These are phyloP conservation scores for Daedalea quercina DNA, from an alignment of 768 basidiomycete species.

Conservation along the genomic window DNA sequence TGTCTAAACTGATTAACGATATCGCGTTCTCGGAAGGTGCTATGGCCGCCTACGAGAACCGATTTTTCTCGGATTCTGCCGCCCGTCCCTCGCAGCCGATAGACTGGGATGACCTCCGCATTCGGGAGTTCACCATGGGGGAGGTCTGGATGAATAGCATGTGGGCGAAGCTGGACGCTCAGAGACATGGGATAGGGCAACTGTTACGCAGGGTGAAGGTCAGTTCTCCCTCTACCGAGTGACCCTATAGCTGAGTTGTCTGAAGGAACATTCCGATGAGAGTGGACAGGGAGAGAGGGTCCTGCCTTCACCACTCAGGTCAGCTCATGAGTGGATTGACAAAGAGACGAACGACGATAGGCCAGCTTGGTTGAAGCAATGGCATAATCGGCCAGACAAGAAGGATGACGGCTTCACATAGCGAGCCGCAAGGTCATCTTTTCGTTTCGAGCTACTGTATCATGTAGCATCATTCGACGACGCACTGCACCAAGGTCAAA, in stretches of 20 bases:
- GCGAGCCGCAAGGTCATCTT: no score
- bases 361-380: not conserved
- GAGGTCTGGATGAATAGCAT: not conserved
- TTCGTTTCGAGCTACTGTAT: no score
- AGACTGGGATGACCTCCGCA: slow-evolving; percentile 3
- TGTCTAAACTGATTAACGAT: not conserved
- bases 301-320: no score
- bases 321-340: no score
- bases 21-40: not conserved
- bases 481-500: no score
- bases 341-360: not conserved
- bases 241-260: no score
- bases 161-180: not conserved
- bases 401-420: not conserved
- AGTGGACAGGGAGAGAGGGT: no score
- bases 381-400: not conserved
- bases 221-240: no score
- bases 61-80: not conserved
- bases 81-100: not conserved
- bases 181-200: not conserved
- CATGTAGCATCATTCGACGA: no score
- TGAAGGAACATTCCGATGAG: no score
- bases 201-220: no score
- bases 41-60: not conserved
- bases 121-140: not conserved